Conservation (phyloP, 352 stramenopile species). For the Pythium scleroteichum region DNA sequence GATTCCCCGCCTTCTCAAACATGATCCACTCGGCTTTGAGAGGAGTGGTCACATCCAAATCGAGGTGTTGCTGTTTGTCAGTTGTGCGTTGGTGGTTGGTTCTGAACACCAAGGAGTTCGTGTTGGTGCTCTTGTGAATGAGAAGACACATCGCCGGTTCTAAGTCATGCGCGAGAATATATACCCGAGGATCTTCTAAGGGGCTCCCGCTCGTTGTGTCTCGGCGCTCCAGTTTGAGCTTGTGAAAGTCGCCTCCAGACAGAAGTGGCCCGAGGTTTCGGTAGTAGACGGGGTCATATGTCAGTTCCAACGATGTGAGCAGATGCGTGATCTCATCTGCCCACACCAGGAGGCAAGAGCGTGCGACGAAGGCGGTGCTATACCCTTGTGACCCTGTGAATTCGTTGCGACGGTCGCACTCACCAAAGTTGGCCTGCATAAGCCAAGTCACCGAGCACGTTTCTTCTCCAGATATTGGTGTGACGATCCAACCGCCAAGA, state of each 20-base stretch:
- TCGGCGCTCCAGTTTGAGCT: conserved; percentile 40
- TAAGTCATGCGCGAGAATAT: conserved; percentile 45
- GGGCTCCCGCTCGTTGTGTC: conserved; percentile 30
- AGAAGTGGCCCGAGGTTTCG: conserved; percentile 49
- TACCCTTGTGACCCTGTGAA: conserved; percentile 51
- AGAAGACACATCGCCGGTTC: conserved; percentile 53
- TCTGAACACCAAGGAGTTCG: conserved; percentile 57
- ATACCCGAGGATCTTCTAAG: conserved; percentile 46
- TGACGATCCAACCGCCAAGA: conserved; percentile 67
- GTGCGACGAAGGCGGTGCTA: conserved; percentile 34
- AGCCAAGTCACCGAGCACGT: conserved; percentile 75
- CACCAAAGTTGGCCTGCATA: conserved; percentile 76
- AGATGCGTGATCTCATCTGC: conserved; percentile 60
- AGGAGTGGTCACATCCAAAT: conserved; percentile 36
- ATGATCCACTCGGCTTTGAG: conserved; percentile 67
- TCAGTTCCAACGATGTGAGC: conserved; percentile 35
- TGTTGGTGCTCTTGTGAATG: conserved; percentile 64
- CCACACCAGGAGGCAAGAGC: conserved; percentile 45
- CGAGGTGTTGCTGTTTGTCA: conserved; percentile 20
- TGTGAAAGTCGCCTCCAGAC: conserved; percentile 40
- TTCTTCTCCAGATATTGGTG: conserved; percentile 54
- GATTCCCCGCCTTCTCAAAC: conserved; percentile 66
- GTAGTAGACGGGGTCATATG: conserved; percentile 60
- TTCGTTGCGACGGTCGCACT: conserved; percentile 50
- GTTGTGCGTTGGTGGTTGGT: conserved; percentile 32